These are phyloP conservation scores for Halophytophthora polymorphica DNA, from an alignment of 352 stramenopile genomes.

Conservation along the genomic window DNA sequence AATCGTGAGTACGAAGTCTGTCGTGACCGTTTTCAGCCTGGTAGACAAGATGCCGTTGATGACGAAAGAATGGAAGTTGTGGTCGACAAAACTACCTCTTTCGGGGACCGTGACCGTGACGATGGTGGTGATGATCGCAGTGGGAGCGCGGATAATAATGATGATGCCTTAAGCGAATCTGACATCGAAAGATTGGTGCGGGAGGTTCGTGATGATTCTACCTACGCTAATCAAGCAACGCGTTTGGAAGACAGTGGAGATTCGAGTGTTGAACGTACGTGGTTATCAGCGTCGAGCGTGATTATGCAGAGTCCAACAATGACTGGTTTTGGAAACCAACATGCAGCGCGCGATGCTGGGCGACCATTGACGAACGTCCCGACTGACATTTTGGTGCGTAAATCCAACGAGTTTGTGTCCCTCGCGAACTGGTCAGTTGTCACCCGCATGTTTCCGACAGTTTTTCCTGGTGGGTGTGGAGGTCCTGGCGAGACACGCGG, in stretches of 20 bases:
- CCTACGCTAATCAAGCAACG: neutral
- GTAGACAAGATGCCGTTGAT: neutral
- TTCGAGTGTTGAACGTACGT: slow-evolving; percentile 5
- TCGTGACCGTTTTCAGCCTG: neutral
- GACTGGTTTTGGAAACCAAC: no score
- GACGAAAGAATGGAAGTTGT: neutral
- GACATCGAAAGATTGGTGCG: neutral
- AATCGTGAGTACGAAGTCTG: slow-evolving; percentile 3
- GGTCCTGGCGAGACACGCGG: slow-evolving; percentile 13
- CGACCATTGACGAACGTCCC: no score
- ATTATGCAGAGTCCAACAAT: neutral
- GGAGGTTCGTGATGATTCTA: slow-evolving; percentile 1
- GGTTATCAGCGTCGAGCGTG: slow-evolving; percentile 1
- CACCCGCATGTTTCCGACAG: slow-evolving; percentile 17
- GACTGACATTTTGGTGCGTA: slow-evolving; percentile 4
- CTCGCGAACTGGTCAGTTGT: neutral
- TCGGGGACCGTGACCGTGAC: no score
- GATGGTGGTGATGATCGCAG: no score
- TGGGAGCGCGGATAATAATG: neutral
- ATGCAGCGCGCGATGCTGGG: no score
- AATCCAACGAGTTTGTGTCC: slow-evolving; percentile 6
- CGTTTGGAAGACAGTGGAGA: no score
- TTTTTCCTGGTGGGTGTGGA: slow-evolving; percentile 23
- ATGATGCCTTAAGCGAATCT: neutral
- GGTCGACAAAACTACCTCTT: neutral